Percentiles rank a stretch among this genome's conserved stretches.
Evolutionary conservation across 2,329 filamentous ascomycete species (phyloP).

Genomic region (Periconia sp.): DNA sequence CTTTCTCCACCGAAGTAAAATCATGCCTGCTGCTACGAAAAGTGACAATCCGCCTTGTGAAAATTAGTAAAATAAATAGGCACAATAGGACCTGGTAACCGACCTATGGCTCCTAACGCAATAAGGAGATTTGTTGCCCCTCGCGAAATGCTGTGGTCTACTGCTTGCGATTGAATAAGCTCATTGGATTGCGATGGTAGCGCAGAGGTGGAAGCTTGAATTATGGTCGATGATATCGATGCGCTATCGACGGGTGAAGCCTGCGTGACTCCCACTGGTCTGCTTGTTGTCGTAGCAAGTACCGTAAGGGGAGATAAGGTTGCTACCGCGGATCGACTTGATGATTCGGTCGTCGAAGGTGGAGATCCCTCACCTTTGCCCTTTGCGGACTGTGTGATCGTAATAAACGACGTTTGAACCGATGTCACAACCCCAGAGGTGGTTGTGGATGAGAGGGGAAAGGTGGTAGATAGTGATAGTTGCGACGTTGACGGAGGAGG

Average conservation of each 20-base stretch:
- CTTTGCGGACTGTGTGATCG: conserved; percentile 2
- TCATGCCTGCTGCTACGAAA: conserved; percentile 1
- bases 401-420: conserved; percentile 5
- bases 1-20: conserved; percentile 2
- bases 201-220: background rate
- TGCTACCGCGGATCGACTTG: background rate
- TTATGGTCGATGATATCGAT: background rate
- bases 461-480: background rate
- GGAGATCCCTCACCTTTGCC: conserved; percentile 1
- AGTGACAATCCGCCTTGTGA: conserved; percentile 5
- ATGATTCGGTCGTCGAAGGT: background rate
- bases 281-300: background rate
- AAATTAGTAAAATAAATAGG: no score
- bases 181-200: background rate
- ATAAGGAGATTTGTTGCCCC: conserved; percentile 3
- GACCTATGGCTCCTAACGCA: conserved; percentile 4
- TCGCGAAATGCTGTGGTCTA: background rate
- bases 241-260: no score
- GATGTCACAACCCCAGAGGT: background rate
- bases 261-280: no score
- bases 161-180: background rate
- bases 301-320: background rate
- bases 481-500: background rate
- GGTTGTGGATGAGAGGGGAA: background rate
- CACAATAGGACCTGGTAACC: no score